Evolutionary conservation across 2,329 filamentous ascomycete genomes (phyloP).

Genomic region (Aspergillus fumigatiaffinis): DNA sequence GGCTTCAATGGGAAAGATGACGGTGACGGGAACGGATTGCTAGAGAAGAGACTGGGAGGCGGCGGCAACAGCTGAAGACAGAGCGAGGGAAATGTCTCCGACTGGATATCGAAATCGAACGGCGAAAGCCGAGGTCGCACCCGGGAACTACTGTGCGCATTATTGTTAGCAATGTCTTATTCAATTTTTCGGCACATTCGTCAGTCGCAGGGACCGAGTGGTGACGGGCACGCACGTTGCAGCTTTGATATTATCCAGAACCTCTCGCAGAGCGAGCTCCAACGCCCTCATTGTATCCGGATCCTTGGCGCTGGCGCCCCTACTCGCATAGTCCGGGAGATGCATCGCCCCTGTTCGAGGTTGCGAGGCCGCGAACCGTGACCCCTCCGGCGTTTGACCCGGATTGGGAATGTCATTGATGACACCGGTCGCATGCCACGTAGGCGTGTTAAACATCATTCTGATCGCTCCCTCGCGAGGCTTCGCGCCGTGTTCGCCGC

Average conservation of each 20-base stretch:
- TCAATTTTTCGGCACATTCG: background rate
- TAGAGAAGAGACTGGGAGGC: conserved; percentile 77
- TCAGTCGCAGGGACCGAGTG: background rate
- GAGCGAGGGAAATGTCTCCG: conserved; percentile 80
- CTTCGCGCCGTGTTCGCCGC: conserved; percentile 34
- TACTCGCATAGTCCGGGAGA: conserved; percentile 53
- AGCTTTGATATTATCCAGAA: conserved; percentile 75
- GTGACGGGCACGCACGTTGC: conserved; percentile 61
- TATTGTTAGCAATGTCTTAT: background rate
- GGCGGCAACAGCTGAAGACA: conserved; percentile 76
- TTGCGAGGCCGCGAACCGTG: conserved; percentile 29
- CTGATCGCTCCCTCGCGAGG: conserved; percentile 35
- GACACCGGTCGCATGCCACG: conserved; percentile 74
- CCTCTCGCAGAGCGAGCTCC: conserved; percentile 78
- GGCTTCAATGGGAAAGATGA: conserved; percentile 78
- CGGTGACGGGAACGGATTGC: conserved; percentile 71
- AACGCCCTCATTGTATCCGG: conserved; percentile 80
- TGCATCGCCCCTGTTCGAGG: conserved; percentile 27
- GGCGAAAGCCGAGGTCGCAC: conserved; percentile 43
- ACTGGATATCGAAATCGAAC: conserved; percentile 78
- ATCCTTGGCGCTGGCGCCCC: conserved; percentile 63
- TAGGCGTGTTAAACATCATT: conserved; percentile 57
- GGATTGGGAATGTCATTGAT: conserved; percentile 67
- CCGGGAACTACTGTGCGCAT: conserved; percentile 35
- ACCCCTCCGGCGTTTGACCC: conserved; percentile 41